Conservation (phyloP, 495 filamentous ascomycete species). For the Massariosphaeria phaeospora region DNA sequence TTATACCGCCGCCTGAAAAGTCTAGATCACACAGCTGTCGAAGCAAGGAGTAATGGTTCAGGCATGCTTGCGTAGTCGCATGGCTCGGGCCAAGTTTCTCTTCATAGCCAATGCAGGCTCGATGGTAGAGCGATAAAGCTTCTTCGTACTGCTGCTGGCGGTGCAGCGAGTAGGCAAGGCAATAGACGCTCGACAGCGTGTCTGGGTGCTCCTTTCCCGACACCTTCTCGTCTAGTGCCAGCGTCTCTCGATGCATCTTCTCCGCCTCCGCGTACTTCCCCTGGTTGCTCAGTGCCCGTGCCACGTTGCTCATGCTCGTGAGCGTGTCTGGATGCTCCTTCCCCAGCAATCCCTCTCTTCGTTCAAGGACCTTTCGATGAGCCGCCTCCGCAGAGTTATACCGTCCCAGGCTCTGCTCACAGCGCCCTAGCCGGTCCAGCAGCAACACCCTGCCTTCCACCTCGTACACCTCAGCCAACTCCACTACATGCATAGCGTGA, state of each 20-base stretch:
- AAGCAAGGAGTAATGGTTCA: background rate
- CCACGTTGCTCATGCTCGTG: background rate
- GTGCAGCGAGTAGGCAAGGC: constrained; percentile 10
- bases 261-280: constrained; percentile 5
- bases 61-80: constrained; percentile 1
- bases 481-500: constrained; percentile 7
- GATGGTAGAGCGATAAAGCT: background rate
- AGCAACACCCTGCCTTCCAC: constrained; percentile 1
- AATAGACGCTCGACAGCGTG: constrained; percentile 4
- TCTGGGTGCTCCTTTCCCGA: constrained; percentile 3
- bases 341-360: background rate
- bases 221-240: constrained; percentile 1
- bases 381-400: constrained; percentile 3
- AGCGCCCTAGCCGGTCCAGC: constrained; percentile 6
- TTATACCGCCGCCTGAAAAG: too few relatives aligned
- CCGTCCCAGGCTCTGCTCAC: constrained; percentile 8
- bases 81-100: background rate
- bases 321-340: constrained; percentile 6
- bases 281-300: background rate
- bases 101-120: background rate
- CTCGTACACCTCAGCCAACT: background rate
- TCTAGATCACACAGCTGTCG: too few relatives aligned
- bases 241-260: constrained; percentile 8
- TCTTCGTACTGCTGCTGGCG: constrained; percentile 1
- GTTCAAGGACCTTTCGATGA: background rate